phyloP scores from a whole-genome alignment of 106 monocot genomes.

The Dioscorea alata region DNA sequence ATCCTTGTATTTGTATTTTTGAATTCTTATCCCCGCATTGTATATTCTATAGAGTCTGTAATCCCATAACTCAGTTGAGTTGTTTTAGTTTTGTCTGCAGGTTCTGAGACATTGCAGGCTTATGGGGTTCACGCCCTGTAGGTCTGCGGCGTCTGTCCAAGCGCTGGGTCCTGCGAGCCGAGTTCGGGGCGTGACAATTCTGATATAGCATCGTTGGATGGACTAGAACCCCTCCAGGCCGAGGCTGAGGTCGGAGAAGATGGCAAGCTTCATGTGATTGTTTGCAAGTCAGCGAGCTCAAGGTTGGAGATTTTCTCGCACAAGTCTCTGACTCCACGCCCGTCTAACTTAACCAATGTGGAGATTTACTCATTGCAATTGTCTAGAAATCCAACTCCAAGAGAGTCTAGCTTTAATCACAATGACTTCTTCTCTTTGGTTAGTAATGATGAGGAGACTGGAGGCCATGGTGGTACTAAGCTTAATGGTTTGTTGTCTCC shows the following conservation, averaged over 20 bases:
- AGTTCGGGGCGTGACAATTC: no score
- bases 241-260: constrained; percentile 49
- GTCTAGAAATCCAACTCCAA: constrained; percentile 37
- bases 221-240: constrained; percentile 36
- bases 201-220: constrained; percentile 41
- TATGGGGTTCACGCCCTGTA: no score
- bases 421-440: constrained; percentile 40
- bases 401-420: constrained; percentile 47
- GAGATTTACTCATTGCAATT: constrained; percentile 10
- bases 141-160: no score
- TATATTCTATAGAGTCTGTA: no score
- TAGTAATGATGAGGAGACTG: constrained; percentile 2
- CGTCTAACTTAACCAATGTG: constrained; percentile 49
- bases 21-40: no score
- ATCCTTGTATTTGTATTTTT: no score
- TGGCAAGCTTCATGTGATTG: constrained; percentile 36
- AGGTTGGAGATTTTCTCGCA: constrained; percentile 18
- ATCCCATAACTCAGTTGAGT: no score
- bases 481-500: constrained; percentile 2
- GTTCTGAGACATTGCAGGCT: no score
- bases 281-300: constrained; percentile 29
- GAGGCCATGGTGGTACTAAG: background rate
- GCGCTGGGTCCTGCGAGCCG: no score
- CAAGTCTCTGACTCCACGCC: constrained; percentile 32
- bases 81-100: no score